Conservation (phyloP, 352 stramenopile species). For the Elongisporangium undulatum region DNA sequence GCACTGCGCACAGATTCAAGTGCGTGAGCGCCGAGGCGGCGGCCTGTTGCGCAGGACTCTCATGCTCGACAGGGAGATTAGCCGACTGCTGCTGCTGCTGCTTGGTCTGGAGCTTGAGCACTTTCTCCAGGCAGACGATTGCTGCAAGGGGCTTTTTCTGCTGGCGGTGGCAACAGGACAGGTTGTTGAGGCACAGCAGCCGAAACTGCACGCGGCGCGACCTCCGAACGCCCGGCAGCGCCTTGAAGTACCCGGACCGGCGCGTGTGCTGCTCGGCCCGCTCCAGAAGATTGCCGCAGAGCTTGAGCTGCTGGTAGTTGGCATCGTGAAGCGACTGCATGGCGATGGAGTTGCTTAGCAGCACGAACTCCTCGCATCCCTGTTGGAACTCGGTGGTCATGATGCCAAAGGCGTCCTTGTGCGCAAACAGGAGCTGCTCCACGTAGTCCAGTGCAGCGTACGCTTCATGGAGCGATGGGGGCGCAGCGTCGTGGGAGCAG, state of each 20-base stretch:
- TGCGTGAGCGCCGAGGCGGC: constrained; percentile 34
- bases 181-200: constrained; percentile 61
- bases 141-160: constrained; percentile 30
- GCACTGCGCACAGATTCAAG: constrained; percentile 57
- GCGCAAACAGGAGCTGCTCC: constrained; percentile 35
- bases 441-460: constrained; percentile 26
- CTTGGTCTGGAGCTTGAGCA: constrained; percentile 42
- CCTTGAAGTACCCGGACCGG: constrained; percentile 31
- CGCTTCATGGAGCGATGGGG: constrained; percentile 7
- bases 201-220: constrained; percentile 27
- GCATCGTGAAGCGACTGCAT: constrained; percentile 40
- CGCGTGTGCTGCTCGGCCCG: constrained; percentile 55
- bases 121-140: constrained; percentile 39
- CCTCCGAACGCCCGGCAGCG: constrained; percentile 13
- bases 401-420: constrained; percentile 44
- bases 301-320: constrained; percentile 4
- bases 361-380: constrained; percentile 54
- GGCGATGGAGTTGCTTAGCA: constrained; percentile 52
- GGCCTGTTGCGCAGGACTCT: neutral
- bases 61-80: neutral
- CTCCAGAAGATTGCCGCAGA: constrained; percentile 21
- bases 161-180: constrained; percentile 55
- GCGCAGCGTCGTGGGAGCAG: neutral
- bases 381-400: constrained; percentile 40
- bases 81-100: constrained; percentile 7